Evolutionary conservation across 257 asterid genomes (phyloP).

Genomic region (Capsicum baccatum): DNA sequence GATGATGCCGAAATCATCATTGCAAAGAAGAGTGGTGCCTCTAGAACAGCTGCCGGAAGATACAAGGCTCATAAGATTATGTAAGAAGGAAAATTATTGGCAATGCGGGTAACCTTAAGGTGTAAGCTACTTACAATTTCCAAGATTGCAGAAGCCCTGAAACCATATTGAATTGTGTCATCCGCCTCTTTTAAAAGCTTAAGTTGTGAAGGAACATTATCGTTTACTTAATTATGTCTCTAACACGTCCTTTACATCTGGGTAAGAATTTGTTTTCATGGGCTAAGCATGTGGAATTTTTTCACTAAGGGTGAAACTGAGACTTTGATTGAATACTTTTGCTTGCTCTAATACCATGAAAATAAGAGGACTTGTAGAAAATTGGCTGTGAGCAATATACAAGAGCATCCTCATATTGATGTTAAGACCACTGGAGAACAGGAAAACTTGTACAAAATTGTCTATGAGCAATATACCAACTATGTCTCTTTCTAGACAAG

Average conservation of each 20-base stretch:
- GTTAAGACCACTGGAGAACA: background rate
- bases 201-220: background rate
- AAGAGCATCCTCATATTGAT: conserved; percentile 11
- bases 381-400: background rate
- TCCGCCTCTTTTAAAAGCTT: background rate
- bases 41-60: conserved; percentile 4
- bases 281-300: background rate
- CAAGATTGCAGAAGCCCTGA: background rate
- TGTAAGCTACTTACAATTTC: background rate
- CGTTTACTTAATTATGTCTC: conserved; percentile 1
- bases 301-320: background rate
- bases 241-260: background rate
- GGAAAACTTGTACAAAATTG: no score
- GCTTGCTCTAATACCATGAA: conserved; percentile 11
- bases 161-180: background rate
- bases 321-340: background rate
- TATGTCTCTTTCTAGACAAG: background rate
- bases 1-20: background rate
- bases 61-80: background rate
- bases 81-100: background rate
- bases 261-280: conserved; percentile 12
- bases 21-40: background rate
- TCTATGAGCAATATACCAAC: background rate
- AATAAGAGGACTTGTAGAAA: background rate
- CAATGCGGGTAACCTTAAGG: conserved; percentile 10